These are phyloP conservation scores for Pleurostoma richardsiae DNA, from an alignment of 2,329 filamentous ascomycete species.

Conservation along the genomic window DNA sequence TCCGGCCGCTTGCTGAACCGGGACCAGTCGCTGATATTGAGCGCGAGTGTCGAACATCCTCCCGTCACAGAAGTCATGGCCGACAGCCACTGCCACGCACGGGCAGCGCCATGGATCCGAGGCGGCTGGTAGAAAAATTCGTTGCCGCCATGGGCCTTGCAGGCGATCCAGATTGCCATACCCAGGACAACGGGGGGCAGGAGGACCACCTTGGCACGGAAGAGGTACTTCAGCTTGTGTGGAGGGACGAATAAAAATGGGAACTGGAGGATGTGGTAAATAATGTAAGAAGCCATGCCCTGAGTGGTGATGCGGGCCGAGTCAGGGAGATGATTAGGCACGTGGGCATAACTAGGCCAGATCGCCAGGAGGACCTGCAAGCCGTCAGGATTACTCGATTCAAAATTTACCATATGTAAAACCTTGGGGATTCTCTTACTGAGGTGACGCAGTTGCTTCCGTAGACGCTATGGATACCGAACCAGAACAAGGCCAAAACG, in stretches of 20 bases:
- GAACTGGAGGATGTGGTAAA: constrained; percentile 19
- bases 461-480: constrained; percentile 23
- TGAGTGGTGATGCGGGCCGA: constrained; percentile 24
- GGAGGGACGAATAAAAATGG: constrained; percentile 21
- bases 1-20: constrained; percentile 5
- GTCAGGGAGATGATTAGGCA: constrained; percentile 33
- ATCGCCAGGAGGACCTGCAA: constrained; percentile 23
- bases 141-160: constrained; percentile 10
- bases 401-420: constrained; percentile 3
- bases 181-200: constrained; percentile 12
- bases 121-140: constrained; percentile 14
- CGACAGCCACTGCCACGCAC: constrained; percentile 12
- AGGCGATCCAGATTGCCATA: constrained; percentile 14
- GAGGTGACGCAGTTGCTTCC: constrained; percentile 7
- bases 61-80: constrained; percentile 15
- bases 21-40: constrained; percentile 9
- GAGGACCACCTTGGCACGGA: constrained; percentile 13
- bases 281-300: constrained; percentile 14
- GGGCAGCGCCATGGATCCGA: constrained; percentile 9
- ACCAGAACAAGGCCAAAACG: constrained; percentile 31
- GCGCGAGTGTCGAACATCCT: constrained; percentile 7
- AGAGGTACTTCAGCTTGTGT: constrained; percentile 17
- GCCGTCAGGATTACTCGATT: too few species aligned
- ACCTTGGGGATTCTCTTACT: not conserved
- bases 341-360: constrained; percentile 31